A percentile compares a stretch with the other conserved stretches of the same genome.
Evolutionary conservation across 1,139 yeast genomes (phyloP).

Genomic region (Diutina siamensis): DNA sequence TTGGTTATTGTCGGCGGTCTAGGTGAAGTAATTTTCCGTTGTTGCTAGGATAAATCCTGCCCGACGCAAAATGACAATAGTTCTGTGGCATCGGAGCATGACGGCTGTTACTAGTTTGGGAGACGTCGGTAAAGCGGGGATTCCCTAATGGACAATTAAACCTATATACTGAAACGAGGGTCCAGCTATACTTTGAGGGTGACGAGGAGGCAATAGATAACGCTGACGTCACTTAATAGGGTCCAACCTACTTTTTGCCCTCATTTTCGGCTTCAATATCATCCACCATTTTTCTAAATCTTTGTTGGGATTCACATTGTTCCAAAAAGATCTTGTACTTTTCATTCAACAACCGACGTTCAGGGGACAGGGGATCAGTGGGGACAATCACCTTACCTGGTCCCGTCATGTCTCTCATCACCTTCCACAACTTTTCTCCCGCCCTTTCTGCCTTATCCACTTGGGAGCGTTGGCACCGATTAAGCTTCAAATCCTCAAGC

Average conservation of each 20-base stretch:
- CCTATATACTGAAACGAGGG: no score
- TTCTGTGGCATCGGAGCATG: no score
- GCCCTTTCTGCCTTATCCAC: constrained; percentile 15
- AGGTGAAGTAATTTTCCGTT: no score
- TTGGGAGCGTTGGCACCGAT: constrained; percentile 16
- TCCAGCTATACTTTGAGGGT: no score
- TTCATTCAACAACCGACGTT: constrained; percentile 56
- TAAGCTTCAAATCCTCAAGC: constrained; percentile 24
- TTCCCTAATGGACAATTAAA: no score
- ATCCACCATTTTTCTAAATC: constrained; percentile 63
- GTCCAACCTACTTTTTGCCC: not conserved
- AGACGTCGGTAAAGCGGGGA: no score
- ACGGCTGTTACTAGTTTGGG: no score
- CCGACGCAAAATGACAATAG: no score
- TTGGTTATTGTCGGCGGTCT: no score
- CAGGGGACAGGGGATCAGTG: constrained; percentile 42
- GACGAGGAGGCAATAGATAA: no score
- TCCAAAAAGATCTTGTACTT: constrained; percentile 82
- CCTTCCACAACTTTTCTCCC: constrained; percentile 66
- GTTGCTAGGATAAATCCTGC: no score
- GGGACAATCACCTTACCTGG: constrained; percentile 75
- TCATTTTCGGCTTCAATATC: constrained; percentile 9
- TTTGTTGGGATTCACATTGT: constrained; percentile 71
- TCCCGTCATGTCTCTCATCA: constrained; percentile 77
- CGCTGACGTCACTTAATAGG: no score